Base-by-base conservation (phyloP, 108 stramenopile genomes). In the Cyclotella atomus region DNA sequence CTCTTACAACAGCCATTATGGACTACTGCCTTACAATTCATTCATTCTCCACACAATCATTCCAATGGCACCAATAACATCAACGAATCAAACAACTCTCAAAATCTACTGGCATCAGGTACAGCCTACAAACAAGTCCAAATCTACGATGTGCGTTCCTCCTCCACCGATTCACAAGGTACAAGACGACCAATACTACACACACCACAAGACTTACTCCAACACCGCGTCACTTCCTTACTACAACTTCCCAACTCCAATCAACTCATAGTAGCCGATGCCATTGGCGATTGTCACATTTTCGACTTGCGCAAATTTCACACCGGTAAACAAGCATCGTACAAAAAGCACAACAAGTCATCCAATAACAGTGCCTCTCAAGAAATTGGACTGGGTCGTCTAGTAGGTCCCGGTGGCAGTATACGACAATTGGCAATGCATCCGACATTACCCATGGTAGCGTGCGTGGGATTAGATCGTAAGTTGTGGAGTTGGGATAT, bases 111-210 rank as follows among this genome's bases (percentile, higher is more conserved):
- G 69, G 89, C 89, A 1, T 82, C 83, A 6, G 94, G 94, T 7
- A 89, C 89, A 6, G 94, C 94, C 19, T 92, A 91, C 76, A 82
- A 86, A 59, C 87, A 95, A 72, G 80, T 95, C 0, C 88, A 89
- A 68, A 73, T 95, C 3, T 95, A 91, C 56, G 94, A 95, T 60
- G 77, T 91, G 10, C 91, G 94, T 34, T 75, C 75, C 14, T 65
- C 79, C n/a, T 79, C 85, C 29, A 66, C 72, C 2, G 46, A 36
- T 29, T 23, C 35, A 7, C 47, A n/a, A n/a, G n/a, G 25, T 27
- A 29, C 72, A 24, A 3, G 36, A 33, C 24, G 94, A 49, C 94
- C 94, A 0, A 60, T 87, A 19, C 61, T 83, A 1, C 73, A 68
- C 47, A 89, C 91, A 28, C 83, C 89, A 12, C 79, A 83, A 65